A percentile compares a stretch with the other conserved stretches of the same genome.
Conservation (phyloP, 1,284 basidiomycete species). For the Coriolopsis trogii region DNA sequence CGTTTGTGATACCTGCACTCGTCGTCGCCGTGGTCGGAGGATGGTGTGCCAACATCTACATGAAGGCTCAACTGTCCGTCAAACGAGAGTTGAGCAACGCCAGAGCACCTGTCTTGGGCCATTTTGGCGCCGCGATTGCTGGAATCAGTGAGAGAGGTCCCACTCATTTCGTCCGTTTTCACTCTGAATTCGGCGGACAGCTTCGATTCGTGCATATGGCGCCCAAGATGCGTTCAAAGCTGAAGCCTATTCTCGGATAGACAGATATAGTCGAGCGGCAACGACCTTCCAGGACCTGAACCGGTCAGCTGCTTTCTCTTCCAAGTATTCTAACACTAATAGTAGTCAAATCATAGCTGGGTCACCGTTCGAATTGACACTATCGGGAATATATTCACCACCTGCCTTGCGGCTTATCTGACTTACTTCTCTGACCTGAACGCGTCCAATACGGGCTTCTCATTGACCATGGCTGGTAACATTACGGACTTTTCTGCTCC, state of each 20-base stretch:
- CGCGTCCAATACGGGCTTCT: slow-evolving; percentile 51
- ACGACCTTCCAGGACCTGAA: slow-evolving; percentile 55
- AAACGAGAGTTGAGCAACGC: slow-evolving; percentile 76
- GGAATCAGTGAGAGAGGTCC: slow-evolving; percentile 56
- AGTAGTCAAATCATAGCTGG: slow-evolving; percentile 12
- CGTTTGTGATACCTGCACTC: slow-evolving; percentile 42
- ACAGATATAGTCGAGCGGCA: slow-evolving; percentile 47
- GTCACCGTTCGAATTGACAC: slow-evolving; percentile 40
- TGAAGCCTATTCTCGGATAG: slow-evolving; percentile 46
- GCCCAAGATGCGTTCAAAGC: slow-evolving; percentile 48
- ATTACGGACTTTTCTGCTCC: neutral
- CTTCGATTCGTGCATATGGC: slow-evolving; percentile 62
- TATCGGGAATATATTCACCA: slow-evolving; percentile 52
- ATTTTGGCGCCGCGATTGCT: slow-evolving; percentile 68
- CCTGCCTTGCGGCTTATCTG: slow-evolving; percentile 55
- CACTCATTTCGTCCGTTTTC: neutral
- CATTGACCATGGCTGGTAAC: slow-evolving; percentile 50
- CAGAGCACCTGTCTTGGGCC: slow-evolving; percentile 64
- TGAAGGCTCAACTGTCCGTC: slow-evolving; percentile 75
- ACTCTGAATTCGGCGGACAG: slow-evolving; percentile 32
- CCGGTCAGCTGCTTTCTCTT: slow-evolving; percentile 29
- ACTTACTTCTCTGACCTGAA: slow-evolving; percentile 45
- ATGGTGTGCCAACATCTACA: slow-evolving; percentile 51
- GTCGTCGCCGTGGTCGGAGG: slow-evolving; percentile 46
- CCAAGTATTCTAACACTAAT: neutral